These are phyloP conservation scores for Tinospora cordifolia DNA, from an alignment of 164 flowering plant species.

Conservation along the genomic window DNA sequence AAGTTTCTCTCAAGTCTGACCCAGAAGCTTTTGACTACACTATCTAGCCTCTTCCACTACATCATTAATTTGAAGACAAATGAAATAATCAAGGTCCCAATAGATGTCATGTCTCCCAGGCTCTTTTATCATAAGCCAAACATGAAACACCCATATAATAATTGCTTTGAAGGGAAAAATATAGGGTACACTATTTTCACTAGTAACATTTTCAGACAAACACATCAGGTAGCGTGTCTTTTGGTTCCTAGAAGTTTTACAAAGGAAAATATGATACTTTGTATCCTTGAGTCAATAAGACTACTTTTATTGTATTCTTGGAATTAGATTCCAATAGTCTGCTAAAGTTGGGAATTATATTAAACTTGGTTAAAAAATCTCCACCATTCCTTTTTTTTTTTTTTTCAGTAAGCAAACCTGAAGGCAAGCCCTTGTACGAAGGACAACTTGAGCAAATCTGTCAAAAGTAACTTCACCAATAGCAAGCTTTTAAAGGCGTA, in stretches of 20 bases:
- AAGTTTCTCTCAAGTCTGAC: neutral
- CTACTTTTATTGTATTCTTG: neutral
- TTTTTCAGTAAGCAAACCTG: neutral
- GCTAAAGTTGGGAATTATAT: neutral
- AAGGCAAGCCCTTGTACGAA: neutral
- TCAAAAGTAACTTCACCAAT: neutral
- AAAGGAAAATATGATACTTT: neutral
- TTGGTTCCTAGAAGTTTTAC: neutral
- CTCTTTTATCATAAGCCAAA: slow-evolving; percentile 2
- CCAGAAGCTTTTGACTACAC: neutral
- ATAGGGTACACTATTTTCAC: neutral
- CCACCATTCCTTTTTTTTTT: no score
- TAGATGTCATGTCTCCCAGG: neutral
- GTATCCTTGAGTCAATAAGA: neutral
- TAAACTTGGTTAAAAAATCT: neutral
- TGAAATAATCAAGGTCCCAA: slow-evolving; percentile 1
- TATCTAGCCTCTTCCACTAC: neutral
- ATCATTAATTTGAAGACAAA: neutral
- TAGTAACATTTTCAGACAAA: neutral
- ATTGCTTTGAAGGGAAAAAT: neutral
- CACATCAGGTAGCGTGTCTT: neutral
- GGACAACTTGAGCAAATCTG: neutral
- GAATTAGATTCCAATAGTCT: neutral
- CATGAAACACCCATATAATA: neutral
- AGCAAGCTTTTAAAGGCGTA: neutral